Conservation (phyloP, 768 basidiomycete genomes). For the Xerocomellus chrysenteron region DNA sequence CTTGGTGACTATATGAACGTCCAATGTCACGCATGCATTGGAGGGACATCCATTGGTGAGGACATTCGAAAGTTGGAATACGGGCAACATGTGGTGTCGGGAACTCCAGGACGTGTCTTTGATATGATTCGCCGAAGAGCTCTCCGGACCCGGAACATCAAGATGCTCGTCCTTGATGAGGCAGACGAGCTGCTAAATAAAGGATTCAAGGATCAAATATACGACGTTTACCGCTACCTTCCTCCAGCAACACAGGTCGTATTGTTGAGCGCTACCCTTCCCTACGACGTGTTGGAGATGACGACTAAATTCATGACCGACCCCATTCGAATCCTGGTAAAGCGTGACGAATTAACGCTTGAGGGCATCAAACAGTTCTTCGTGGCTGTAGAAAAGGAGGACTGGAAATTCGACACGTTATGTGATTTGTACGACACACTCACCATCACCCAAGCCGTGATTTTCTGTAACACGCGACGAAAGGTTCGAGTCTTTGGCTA, state of each 20-base stretch:
- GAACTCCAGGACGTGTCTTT: constrained; percentile 96
- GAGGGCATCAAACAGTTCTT: constrained; percentile 97
- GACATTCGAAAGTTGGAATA: constrained; percentile 97
- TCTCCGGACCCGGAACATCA: constrained; percentile 94
- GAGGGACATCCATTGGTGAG: constrained; percentile 95
- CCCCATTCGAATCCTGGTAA: constrained; percentile 96
- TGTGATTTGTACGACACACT: constrained; percentile 98
- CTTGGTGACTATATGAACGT: constrained; percentile 99
- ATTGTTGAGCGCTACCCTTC: constrained; percentile 91
- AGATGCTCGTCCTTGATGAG: constrained; percentile 94
- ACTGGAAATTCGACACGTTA: constrained; percentile 99
- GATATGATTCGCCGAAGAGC: constrained; percentile 97
- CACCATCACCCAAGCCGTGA: constrained; percentile 98
- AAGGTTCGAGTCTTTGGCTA: constrained; percentile 56
- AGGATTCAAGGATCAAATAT: constrained; percentile 99
- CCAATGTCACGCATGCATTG: constrained; percentile 97
- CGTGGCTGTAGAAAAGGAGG: constrained; percentile 98
- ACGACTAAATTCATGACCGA: constrained; percentile 99
- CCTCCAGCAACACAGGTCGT: constrained; percentile 98
- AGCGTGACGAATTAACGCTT: constrained; percentile 97
- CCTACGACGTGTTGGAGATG: constrained; percentile 97
- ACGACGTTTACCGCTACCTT: constrained; percentile 97
- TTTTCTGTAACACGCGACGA: constrained; percentile 97
- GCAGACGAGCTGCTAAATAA: constrained; percentile 96
- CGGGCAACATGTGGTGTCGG: constrained; percentile 95